Percentiles rank a stretch among this genome's conserved stretches.
phyloP scores from a whole-genome alignment of 352 stramenopile species.

The Phytophthora sansomeana region DNA sequence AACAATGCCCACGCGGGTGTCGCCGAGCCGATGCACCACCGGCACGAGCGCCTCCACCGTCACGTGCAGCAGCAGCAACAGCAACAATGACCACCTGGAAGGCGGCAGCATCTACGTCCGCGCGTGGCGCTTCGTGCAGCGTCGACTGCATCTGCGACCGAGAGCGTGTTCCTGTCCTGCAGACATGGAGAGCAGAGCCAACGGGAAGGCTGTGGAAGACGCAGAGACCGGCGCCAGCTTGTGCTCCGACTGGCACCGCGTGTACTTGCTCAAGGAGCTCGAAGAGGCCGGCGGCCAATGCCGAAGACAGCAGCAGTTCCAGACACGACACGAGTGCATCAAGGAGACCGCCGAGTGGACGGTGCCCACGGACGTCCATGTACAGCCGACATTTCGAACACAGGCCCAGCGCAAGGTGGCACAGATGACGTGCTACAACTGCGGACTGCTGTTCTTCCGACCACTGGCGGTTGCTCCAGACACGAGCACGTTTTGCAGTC shows the following conservation, averaged over 20 bases:
- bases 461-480: slow-evolving; percentile 32
- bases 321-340: slow-evolving; percentile 24
- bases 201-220: slow-evolving; percentile 9
- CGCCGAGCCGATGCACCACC: slow-evolving; percentile 7
- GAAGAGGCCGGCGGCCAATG: slow-evolving; percentile 37
- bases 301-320: slow-evolving; percentile 21
- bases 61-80: slow-evolving; percentile 14
- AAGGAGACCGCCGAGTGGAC: slow-evolving; percentile 32
- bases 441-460: slow-evolving; percentile 55
- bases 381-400: slow-evolving; percentile 14
- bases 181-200: slow-evolving; percentile 22
- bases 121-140: slow-evolving; percentile 50
- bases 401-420: slow-evolving; percentile 33
- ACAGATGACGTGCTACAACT: slow-evolving; percentile 64
- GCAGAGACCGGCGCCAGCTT: slow-evolving; percentile 11
- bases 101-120: slow-evolving; percentile 42
- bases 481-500: slow-evolving; percentile 53
- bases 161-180: slow-evolving; percentile 40
- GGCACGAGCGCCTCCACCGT: slow-evolving; percentile 9
- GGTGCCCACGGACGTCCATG: slow-evolving; percentile 3
- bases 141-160: slow-evolving; percentile 45
- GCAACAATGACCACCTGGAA: slow-evolving; percentile 3
- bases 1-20: slow-evolving; percentile 21
- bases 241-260: slow-evolving; percentile 44
- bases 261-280: slow-evolving; percentile 51